phyloP scores from a whole-genome alignment of 2,329 filamentous ascomycete genomes.

The Rutstroemia sydowiana region DNA sequence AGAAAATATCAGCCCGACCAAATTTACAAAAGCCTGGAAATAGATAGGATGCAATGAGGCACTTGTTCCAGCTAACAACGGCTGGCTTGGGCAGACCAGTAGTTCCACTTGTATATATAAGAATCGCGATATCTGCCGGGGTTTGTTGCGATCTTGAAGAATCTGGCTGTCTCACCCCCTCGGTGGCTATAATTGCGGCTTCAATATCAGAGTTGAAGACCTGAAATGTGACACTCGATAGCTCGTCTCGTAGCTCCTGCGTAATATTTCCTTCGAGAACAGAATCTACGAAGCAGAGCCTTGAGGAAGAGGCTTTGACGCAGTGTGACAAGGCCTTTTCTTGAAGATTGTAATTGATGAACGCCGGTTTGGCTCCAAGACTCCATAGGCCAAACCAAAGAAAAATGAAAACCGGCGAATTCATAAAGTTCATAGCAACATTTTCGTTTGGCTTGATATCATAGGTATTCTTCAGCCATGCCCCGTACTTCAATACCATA shows the following conservation, averaged over 20 bases:
- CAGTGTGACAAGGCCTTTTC: slow-evolving; percentile 68
- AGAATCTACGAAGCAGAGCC: slow-evolving; percentile 62
- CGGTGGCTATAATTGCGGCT: slow-evolving; percentile 42
- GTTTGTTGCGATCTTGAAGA: slow-evolving; percentile 41
- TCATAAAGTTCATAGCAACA: slow-evolving; percentile 74
- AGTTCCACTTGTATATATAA: slow-evolving; percentile 83
- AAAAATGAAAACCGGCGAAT: slow-evolving; percentile 71
- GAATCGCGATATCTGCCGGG: slow-evolving; percentile 52
- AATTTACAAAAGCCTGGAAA: slow-evolving; percentile 49
- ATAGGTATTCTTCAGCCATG: slow-evolving; percentile 61
- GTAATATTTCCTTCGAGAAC: slow-evolving; percentile 47
- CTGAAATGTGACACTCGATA: slow-evolving; percentile 49
- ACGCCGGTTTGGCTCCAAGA: slow-evolving; percentile 74
- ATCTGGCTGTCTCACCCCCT: slow-evolving; percentile 52
- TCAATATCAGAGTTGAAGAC: slow-evolving; percentile 54
- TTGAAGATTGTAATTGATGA: slow-evolving; percentile 80
- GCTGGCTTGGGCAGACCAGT: slow-evolving; percentile 78
- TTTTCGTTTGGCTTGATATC: slow-evolving; percentile 64
- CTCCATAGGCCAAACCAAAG: slow-evolving; percentile 71
- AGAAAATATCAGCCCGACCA: slow-evolving; percentile 60
- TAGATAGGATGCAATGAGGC: slow-evolving; percentile 46
- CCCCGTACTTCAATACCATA: slow-evolving; percentile 61
- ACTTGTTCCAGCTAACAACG: slow-evolving; percentile 66
- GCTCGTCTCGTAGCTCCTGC: slow-evolving; percentile 47
- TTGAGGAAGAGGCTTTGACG: slow-evolving; percentile 58